phyloP scores from a whole-genome alignment of 2,329 filamentous ascomycete genomes.

The Trichophyton simii region DNA sequence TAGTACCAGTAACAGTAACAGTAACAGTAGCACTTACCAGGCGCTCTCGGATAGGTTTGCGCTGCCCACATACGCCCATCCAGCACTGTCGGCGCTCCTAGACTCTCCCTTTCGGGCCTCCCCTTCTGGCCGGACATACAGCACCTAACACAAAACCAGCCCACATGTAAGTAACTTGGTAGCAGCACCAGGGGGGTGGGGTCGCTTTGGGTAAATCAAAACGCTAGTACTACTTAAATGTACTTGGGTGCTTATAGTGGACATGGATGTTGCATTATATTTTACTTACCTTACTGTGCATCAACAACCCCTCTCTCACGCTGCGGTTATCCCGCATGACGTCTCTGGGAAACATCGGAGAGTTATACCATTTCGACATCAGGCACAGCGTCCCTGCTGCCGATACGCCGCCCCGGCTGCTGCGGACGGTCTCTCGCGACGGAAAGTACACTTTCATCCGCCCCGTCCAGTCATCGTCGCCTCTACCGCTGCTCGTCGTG shows the following conservation, averaged over 20 bases:
- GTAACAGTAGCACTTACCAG: constrained; percentile 44
- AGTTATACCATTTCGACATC: constrained; percentile 58
- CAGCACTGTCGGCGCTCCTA: constrained; percentile 24
- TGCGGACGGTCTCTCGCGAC: constrained; percentile 53
- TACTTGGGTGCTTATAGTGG: neutral
- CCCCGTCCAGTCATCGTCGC: constrained; percentile 30
- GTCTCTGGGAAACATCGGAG: constrained; percentile 54
- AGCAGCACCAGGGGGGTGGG: neutral
- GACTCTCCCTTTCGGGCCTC: constrained; percentile 14
- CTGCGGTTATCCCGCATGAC: constrained; percentile 67
- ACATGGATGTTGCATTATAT: neutral
- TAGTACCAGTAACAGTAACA: no score
- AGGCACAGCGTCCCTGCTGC: constrained; percentile 76
- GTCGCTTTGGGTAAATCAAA: no score
- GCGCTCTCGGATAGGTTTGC: constrained; percentile 88
- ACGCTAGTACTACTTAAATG: neutral
- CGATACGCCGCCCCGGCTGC: constrained; percentile 50
- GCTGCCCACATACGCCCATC: constrained; percentile 80
- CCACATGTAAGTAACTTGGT: neutral
- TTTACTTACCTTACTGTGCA: constrained; percentile 65
- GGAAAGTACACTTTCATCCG: constrained; percentile 70
- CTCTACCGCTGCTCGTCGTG: no score
- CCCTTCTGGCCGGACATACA: constrained; percentile 23
- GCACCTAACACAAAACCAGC: constrained; percentile 17
- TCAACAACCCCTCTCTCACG: constrained; percentile 56